These are phyloP conservation scores for Tulasnella sp. DNA, from an alignment of 768 basidiomycete genomes.

Conservation along the genomic window DNA sequence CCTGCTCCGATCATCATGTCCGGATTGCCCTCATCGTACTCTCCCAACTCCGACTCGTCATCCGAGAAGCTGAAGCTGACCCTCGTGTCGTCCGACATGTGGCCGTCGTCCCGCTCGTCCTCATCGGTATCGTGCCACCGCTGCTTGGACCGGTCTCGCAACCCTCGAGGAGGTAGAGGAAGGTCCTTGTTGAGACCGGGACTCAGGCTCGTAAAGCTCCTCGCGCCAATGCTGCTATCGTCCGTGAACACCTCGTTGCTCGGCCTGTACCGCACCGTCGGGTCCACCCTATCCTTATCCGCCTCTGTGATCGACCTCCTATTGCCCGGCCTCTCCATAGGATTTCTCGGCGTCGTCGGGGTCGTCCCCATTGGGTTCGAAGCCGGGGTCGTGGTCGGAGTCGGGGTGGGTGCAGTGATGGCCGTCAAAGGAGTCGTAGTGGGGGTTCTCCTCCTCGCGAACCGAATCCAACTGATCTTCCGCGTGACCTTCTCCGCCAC, in stretches of 20 bases:
- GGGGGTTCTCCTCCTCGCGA: background rate
- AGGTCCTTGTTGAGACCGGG: background rate
- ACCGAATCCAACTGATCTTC: slow-evolving; percentile 14
- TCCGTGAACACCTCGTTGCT: slow-evolving; percentile 26
- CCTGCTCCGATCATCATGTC: slow-evolving; percentile 22
- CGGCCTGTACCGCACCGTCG: background rate
- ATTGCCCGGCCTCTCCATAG: background rate
- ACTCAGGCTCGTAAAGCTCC: slow-evolving; percentile 16
- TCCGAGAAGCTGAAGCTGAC: slow-evolving; percentile 27
- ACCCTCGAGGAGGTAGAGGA: background rate
- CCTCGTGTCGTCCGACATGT: slow-evolving; percentile 6
- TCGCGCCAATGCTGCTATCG: slow-evolving; percentile 22
- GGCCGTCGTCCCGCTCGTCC: slow-evolving; percentile 5
- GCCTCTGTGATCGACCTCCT: slow-evolving; percentile 10
- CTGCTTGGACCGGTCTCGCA: background rate
- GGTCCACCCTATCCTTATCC: background rate
- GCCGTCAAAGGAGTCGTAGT: background rate
- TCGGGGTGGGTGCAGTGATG: background rate
- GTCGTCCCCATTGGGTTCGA: background rate
- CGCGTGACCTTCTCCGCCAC: background rate
- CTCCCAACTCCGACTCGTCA: slow-evolving; percentile 15
- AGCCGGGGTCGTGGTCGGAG: too few species aligned
- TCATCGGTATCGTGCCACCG: slow-evolving; percentile 23
- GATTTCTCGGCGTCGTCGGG: background rate
- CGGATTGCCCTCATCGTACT: slow-evolving; percentile 9